phyloP scores from a whole-genome alignment of 257 asterid genomes.

The Nemophila menziesii region DNA sequence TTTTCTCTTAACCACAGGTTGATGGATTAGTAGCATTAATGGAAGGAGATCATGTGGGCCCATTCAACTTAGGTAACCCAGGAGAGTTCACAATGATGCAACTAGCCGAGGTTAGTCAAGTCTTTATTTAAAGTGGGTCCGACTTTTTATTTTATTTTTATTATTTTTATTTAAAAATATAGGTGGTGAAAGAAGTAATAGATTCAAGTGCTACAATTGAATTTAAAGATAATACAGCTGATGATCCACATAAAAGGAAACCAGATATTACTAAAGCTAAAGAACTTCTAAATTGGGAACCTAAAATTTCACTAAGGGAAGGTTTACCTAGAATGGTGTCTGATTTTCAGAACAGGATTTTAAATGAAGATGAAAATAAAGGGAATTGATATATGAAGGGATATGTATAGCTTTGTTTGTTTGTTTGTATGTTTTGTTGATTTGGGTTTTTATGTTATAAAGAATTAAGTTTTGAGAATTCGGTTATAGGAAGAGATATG shows the following conservation, averaged over 20 bases:
- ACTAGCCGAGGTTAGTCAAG: slow-evolving; percentile 34
- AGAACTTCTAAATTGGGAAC: slow-evolving; percentile 94
- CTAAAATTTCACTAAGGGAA: slow-evolving; percentile 59
- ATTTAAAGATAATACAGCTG: slow-evolving; percentile 84
- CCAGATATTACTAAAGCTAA: slow-evolving; percentile 92
- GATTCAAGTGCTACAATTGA: slow-evolving; percentile 80
- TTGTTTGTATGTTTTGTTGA: too few species aligned
- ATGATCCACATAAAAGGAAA: slow-evolving; percentile 96
- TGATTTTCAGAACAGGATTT: slow-evolving; percentile 84
- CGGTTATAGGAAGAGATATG: too few species aligned
- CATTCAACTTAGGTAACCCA: slow-evolving; percentile 47
- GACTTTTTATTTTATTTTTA: too few species aligned
- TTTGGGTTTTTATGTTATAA: background rate
- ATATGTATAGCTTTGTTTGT: slow-evolving; percentile 6
- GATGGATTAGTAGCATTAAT: slow-evolving; percentile 40
- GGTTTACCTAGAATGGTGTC: slow-evolving; percentile 88
- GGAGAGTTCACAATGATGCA: slow-evolving; percentile 49
- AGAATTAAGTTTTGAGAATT: too few species aligned
- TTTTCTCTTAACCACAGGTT: slow-evolving; percentile 18
- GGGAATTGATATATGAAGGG: slow-evolving; percentile 36
- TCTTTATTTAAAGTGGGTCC: background rate
- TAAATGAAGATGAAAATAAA: slow-evolving; percentile 96
- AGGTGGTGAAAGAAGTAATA: slow-evolving; percentile 91
- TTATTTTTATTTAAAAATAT: slow-evolving; percentile 13
- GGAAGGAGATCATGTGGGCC: slow-evolving; percentile 51